These are phyloP conservation scores for Eucalyptus albens DNA, from an alignment of 345 rosid genomes.

Conservation along the genomic window DNA sequence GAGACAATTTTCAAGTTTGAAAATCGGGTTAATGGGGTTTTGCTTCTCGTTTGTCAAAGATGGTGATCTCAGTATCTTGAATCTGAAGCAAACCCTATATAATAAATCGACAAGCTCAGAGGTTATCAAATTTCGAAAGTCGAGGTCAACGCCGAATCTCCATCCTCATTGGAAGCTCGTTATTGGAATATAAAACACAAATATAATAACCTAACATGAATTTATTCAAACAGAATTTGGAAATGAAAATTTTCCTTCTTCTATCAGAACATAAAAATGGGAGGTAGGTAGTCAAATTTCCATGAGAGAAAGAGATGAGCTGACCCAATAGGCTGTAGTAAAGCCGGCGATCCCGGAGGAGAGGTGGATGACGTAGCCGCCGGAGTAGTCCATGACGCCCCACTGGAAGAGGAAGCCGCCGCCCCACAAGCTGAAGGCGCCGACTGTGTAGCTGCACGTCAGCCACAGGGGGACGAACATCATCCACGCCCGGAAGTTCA, in stretches of 20 bases:
- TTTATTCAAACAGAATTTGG: neutral
- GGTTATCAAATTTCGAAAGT: neutral
- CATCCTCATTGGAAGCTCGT: neutral
- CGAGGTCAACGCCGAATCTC: neutral
- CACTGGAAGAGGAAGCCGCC: constrained; percentile 10
- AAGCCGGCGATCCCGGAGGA: constrained; percentile 4
- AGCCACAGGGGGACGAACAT: constrained; percentile 9
- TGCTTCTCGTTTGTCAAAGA: neutral
- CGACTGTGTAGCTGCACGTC: constrained; percentile 2
- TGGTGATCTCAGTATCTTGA: neutral
- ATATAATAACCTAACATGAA: neutral
- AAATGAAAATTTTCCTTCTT: neutral
- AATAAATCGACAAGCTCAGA: neutral
- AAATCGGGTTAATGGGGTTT: neutral
- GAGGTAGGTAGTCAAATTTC: neutral
- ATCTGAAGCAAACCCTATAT: neutral
- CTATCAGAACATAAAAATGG: neutral
- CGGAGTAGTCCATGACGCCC: constrained; percentile 12
- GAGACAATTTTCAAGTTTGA: neutral
- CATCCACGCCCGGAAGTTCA: constrained; percentile 12
- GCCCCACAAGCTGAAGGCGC: constrained; percentile 8
- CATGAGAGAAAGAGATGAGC: neutral
- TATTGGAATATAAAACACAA: neutral
- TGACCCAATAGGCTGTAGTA: constrained; percentile 2
- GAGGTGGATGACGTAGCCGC: constrained; percentile 10